Evolutionary conservation across 2,329 filamentous ascomycete species (phyloP).

Genomic region (Fusarium protoensiforme): DNA sequence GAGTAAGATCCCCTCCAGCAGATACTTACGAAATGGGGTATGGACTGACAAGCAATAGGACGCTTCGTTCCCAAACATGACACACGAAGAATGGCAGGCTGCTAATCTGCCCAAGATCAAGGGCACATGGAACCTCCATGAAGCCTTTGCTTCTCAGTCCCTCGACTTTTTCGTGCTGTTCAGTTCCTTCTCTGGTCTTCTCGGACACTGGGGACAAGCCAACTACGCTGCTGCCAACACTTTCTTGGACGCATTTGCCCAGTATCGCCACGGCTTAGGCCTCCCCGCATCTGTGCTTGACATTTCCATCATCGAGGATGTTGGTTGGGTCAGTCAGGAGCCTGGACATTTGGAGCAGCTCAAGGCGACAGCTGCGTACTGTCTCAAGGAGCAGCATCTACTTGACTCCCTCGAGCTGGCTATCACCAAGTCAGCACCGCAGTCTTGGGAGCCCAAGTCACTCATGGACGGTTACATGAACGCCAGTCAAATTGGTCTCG

Average conservation of each 20-base stretch:
- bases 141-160: neutral
- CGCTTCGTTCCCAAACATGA: slow-evolving; percentile 44
- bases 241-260: slow-evolving; percentile 52
- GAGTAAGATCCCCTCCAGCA: neutral
- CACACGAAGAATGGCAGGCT: slow-evolving; percentile 43
- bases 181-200: slow-evolving; percentile 46
- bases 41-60: neutral
- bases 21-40: slow-evolving; percentile 23
- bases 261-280: slow-evolving; percentile 47
- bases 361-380: neutral
- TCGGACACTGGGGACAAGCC: slow-evolving; percentile 49
- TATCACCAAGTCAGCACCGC: too few species aligned
- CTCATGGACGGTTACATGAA: too few species aligned
- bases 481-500: neutral
- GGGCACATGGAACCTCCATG: slow-evolving; percentile 51
- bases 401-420: too few species aligned
- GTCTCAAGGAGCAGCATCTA: too few species aligned
- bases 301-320: neutral
- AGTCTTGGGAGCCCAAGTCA: too few species aligned
- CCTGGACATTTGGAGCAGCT: neutral
- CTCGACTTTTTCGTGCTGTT: slow-evolving; percentile 53
- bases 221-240: slow-evolving; percentile 56
- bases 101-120: slow-evolving; percentile 45
- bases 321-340: neutral
- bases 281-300: slow-evolving; percentile 24